Evolutionary conservation across 331 rosid species (phyloP).

Genomic region (Malus hybrid): DNA sequence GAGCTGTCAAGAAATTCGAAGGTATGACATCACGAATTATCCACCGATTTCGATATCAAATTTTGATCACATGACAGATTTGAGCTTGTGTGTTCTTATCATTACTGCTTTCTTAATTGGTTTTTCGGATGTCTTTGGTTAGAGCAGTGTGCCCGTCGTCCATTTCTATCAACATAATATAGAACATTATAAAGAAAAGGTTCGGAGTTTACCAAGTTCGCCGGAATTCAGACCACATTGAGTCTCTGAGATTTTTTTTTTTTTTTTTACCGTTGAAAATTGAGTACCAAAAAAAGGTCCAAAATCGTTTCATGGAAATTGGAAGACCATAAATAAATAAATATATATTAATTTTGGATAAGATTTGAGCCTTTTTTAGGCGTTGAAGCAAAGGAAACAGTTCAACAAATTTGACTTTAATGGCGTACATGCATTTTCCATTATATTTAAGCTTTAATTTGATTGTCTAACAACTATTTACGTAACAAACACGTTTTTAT

Average conservation of each 20-base stretch:
- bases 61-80: neutral
- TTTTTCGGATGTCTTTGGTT: neutral
- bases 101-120: neutral
- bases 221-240: neutral
- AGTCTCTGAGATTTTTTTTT: neutral
- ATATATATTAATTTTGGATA: neutral
- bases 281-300: no score
- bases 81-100: neutral
- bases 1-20: conserved; percentile 35
- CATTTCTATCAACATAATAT: no score
- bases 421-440: neutral
- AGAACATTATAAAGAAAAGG: neutral
- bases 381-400: neutral
- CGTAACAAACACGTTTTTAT: neutral
- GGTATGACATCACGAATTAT: conserved; percentile 26
- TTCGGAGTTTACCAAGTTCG: neutral
- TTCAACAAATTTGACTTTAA: neutral
- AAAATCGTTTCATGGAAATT: no score
- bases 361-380: neutral
- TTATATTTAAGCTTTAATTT: neutral
- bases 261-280: no score
- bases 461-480: neutral
- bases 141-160: no score
- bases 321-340: no score
- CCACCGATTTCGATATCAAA: neutral